A percentile compares a stretch with the other conserved stretches of the same genome.
phyloP scores from a whole-genome alignment of 1,284 basidiomycete genomes.

The Meripilus lineatus region DNA sequence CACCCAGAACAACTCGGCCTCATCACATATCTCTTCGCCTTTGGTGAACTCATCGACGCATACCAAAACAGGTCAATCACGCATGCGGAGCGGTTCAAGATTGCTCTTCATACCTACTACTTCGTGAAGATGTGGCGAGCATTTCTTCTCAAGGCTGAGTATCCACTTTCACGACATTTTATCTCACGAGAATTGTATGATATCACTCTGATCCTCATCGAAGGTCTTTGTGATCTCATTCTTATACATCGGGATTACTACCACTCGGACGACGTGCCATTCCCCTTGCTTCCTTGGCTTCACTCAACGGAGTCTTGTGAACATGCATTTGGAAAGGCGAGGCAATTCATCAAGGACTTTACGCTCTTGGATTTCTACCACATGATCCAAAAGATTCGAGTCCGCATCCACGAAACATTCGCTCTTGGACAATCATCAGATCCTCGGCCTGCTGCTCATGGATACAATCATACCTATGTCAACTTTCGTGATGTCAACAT shows the following conservation, averaged over 20 bases:
- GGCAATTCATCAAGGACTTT: constrained; percentile 12
- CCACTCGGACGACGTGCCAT: background rate
- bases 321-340: constrained; percentile 13
- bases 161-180: constrained; percentile 13
- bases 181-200: constrained; percentile 29
- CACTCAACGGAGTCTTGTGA: constrained; percentile 35
- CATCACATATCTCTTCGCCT: constrained; percentile 20
- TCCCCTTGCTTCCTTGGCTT: constrained; percentile 38
- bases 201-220: constrained; percentile 26
- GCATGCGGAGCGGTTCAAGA: constrained; percentile 24
- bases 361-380: constrained; percentile 9
- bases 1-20: constrained; percentile 11
- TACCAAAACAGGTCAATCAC: constrained; percentile 17
- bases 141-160: constrained; percentile 18
- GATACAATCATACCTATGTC: background rate
- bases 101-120: constrained; percentile 27
- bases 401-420: background rate
- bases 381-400: constrained; percentile 11
- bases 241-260: constrained; percentile 30
- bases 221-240: constrained; percentile 28
- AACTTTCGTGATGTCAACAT: background rate
- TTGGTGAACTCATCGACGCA: constrained; percentile 21
- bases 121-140: constrained; percentile 31
- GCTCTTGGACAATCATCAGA: background rate
- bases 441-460: background rate